These are phyloP conservation scores for Saccharomycopsis selenospora DNA, from an alignment of 805 yeast species.

Conservation along the genomic window DNA sequence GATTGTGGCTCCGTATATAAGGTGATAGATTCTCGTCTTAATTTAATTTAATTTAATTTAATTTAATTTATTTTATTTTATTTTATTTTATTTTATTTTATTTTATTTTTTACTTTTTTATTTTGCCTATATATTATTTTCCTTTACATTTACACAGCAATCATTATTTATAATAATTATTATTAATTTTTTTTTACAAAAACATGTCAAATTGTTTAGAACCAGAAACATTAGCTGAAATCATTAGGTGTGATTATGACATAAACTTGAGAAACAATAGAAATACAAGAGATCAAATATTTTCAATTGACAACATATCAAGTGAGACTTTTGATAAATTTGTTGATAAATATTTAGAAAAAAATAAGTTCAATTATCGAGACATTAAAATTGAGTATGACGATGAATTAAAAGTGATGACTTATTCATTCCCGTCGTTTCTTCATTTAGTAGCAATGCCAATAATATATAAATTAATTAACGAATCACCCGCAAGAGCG, in stretches of 20 bases:
- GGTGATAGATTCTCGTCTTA: no score
- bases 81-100: no score
- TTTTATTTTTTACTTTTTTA: no score
- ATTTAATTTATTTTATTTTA: no score
- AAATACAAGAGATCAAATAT: conserved; percentile 14
- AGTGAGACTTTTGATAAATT: conserved; percentile 21
- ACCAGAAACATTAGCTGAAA: conserved; percentile 16
- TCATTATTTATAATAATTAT: no score
- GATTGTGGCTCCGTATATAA: no score
- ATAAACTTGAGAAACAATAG: conserved; percentile 9
- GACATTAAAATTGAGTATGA: conserved; percentile 20
- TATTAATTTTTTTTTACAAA: no score
- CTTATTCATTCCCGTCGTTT: conserved; percentile 18
- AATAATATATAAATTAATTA: conserved; percentile 1
- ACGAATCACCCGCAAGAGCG: not conserved
- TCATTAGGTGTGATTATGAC: conserved; percentile 16
- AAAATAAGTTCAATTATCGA: conserved; percentile 11
- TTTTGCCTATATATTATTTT: no score
- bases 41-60: no score
- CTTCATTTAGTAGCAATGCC: conserved; percentile 15
- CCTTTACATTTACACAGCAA: no score
- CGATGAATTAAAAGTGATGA: conserved; percentile 14
- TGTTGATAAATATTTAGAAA: conserved; percentile 14
- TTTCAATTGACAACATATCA: conserved; percentile 8
- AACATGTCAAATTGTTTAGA: not conserved